Evolutionary conservation across 176 grass and related monocot species (phyloP), one percentile per base, ranked within the genome.

Genomic region (Raddia distichophylla): DNA sequence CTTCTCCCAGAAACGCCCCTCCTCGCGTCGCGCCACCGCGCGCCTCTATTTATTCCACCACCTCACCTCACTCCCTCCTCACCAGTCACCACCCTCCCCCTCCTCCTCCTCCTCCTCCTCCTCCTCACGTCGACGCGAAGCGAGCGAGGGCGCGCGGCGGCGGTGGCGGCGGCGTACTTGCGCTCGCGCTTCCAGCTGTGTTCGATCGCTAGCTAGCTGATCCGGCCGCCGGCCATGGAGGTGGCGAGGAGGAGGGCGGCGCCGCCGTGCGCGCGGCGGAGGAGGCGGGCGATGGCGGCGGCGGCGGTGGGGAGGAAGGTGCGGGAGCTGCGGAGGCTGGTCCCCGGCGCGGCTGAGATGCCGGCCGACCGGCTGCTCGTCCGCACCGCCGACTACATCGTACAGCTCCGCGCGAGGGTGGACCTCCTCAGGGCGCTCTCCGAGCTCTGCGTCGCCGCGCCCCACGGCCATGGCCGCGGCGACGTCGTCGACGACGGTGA

Each of bases 271-370:
- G n/a, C 72, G 3, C 65, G 74, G 19, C 60, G 54, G 35, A 14
- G 63, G 19, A 32, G 43, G 22, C 68, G 76, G 67, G 7, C 71
- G 5, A 47, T 2, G 65, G 71, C 88, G 17, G 22, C 71, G 8
- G 54, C 3, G 65, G 71, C 90, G 17, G 22, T 91, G 54, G 52
- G 66, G 49, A 86, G 82, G 58, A 99, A 86, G 85, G 89, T 98
- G 64, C 78, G 86, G 57, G 90, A 98, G 84, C 96, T 98, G 27
- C 93, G 89, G 82, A 82, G 91, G 82, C 79, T 98, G 17, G 96
- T 98, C 16, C 95, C 92, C 2, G 93, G 92, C 34, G 79, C 82
- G 19, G 60, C 32, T 27, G 78, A 69, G 6, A 20, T 88, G 85
- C 90, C 86, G 10, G 90, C 90, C n/a, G 93, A 82, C 54, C 88